These are phyloP conservation scores for Quercus suber DNA, from an alignment of 306 rosid species.

Conservation along the genomic window DNA sequence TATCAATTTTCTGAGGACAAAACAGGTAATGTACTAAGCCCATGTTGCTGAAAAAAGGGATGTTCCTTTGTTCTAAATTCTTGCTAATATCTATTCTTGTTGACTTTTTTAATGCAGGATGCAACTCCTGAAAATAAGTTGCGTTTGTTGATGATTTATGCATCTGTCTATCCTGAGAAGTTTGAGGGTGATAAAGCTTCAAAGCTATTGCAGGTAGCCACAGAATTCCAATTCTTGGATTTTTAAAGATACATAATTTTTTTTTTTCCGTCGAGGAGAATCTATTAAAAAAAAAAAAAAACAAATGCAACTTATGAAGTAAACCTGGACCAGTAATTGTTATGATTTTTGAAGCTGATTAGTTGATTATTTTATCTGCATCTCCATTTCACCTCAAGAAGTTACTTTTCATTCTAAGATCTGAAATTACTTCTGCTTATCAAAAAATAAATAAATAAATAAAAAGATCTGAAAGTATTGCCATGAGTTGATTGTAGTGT, in stretches of 20 bases:
- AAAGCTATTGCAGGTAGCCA: constrained; percentile 85
- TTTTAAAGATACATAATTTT: not conserved
- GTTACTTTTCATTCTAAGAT: not conserved
- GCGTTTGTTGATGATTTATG: constrained; percentile 92
- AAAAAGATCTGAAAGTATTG: not conserved
- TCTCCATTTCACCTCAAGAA: not conserved
- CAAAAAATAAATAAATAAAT: not conserved
- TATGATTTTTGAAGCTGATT: not conserved
- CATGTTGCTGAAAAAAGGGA: not conserved
- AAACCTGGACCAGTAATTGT: too few relatives aligned
- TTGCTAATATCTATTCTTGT: not conserved
- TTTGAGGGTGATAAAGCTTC: constrained; percentile 86
- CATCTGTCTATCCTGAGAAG: constrained; percentile 80
- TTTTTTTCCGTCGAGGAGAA: not conserved
- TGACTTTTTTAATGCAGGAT: constrained; percentile 43
- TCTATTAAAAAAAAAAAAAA: too few relatives aligned
- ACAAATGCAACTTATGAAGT: too few relatives aligned
- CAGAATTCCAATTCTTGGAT: constrained; percentile 14
- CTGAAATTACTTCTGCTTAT: not conserved
- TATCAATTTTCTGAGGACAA: constrained; percentile 67
- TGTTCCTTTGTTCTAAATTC: constrained; percentile 12
- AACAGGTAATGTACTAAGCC: constrained; percentile 56
- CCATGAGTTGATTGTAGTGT: not conserved
- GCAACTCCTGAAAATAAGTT: constrained; percentile 69
- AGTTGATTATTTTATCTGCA: not conserved